Evolutionary conservation across 2,329 filamentous ascomycete genomes (phyloP).

Genomic region (Ascochyta clinopodiicola): DNA sequence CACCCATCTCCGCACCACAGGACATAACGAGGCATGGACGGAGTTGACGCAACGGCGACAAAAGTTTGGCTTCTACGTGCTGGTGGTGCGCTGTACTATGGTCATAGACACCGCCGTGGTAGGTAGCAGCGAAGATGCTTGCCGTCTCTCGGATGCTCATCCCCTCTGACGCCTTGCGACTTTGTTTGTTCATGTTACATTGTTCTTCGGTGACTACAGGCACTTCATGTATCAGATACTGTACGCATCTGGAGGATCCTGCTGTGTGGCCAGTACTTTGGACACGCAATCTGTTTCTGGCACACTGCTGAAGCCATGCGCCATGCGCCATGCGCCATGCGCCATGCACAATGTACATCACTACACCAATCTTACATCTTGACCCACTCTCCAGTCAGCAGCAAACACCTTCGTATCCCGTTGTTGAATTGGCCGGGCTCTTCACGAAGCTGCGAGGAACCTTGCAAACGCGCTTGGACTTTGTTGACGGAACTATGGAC

Average conservation of each 20-base stretch:
- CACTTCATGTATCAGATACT: slow-evolving; percentile 1
- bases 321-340: slow-evolving; percentile 4
- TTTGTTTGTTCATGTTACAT: background rate
- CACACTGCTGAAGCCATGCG: background rate
- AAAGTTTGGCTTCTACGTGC: background rate
- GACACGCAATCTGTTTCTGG: background rate
- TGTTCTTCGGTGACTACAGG: background rate
- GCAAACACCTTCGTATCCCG: too few relatives aligned
- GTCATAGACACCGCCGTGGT: background rate
- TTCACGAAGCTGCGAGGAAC: background rate
- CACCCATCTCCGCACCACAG: background rate
- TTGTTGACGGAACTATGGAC: slow-evolving; percentile 2
- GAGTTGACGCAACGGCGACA: background rate
- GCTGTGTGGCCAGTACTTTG: background rate
- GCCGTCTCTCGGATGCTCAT: background rate
- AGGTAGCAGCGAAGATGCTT: background rate
- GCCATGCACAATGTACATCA: slow-evolving; percentile 2
- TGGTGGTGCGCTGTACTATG: too few relatives aligned
- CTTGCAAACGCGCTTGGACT: slow-evolving; percentile 2
- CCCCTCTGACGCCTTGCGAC: background rate
- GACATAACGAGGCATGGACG: background rate
- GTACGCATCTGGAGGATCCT: background rate
- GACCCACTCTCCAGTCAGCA: too few relatives aligned
- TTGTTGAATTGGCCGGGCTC: background rate
- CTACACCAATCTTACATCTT: background rate